Percentiles rank a stretch among this genome's conserved stretches.
Conservation (phyloP, 2,329 filamentous ascomycete species). For the Tolypocladium endophyticum region DNA sequence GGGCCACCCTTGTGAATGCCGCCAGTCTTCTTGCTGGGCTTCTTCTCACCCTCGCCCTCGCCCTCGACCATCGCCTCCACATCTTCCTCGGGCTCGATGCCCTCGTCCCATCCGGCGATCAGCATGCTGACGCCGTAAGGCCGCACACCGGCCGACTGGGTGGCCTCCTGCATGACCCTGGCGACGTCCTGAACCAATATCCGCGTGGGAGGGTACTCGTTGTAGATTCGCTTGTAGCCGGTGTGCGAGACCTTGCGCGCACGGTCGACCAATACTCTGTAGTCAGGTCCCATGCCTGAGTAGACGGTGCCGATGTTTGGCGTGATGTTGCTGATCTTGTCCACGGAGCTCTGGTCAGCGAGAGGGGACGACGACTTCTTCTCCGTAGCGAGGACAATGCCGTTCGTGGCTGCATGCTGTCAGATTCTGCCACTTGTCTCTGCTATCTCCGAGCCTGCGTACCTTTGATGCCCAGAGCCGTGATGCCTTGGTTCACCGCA, state of each 20-base stretch:
- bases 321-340: slow-evolving; percentile 95
- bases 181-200: slow-evolving; percentile 99
- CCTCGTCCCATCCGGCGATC: slow-evolving; percentile 96
- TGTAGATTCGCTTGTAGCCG: slow-evolving; percentile 99
- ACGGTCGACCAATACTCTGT: slow-evolving; percentile 93
- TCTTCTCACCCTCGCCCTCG: slow-evolving; percentile 61
- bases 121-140: slow-evolving; percentile 94
- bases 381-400: slow-evolving; percentile 96
- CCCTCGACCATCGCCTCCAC: slow-evolving; percentile 43
- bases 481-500: slow-evolving; percentile 98
- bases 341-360: slow-evolving; percentile 87
- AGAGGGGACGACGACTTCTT: slow-evolving; percentile 98
- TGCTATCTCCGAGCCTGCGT: slow-evolving; percentile 10
- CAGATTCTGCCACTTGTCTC: slow-evolving; percentile 4
- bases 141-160: slow-evolving; percentile 91
- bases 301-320: slow-evolving; percentile 99
- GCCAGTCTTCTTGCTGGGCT: slow-evolving; percentile 75
- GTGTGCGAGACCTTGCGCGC: slow-evolving; percentile 97
- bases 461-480: slow-evolving; percentile 97
- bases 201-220: slow-evolving; percentile 98
- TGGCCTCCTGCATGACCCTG: slow-evolving; percentile 96
- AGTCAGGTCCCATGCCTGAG: slow-evolving; percentile 97
- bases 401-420: slow-evolving; percentile 69
- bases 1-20: slow-evolving; percentile 93
- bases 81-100: slow-evolving; percentile 76